These are phyloP conservation scores for Fusarium aywerte DNA, from an alignment of 2,329 filamentous ascomycete species.

Conservation along the genomic window DNA sequence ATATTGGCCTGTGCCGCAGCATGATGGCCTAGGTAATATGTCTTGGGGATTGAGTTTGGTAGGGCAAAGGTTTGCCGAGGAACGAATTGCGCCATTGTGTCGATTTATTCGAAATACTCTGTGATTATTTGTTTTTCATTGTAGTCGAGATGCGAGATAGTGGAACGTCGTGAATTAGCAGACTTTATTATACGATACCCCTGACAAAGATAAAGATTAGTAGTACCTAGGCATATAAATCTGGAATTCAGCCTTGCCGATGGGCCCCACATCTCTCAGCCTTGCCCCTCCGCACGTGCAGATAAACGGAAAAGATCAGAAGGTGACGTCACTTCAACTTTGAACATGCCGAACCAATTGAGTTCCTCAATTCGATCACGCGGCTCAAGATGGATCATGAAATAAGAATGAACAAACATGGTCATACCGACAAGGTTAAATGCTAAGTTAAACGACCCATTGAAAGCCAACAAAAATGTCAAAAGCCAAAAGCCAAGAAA, in stretches of 20 bases:
- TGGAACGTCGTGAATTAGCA: not conserved
- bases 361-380: conserved; percentile 29
- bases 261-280: not conserved
- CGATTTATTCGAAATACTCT: not conserved
- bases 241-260: conserved; percentile 34
- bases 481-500: conserved; percentile 17
- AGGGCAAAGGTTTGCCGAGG: conserved; percentile 79
- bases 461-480: conserved; percentile 17
- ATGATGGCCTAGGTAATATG: conserved; percentile 97
- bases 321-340: conserved; percentile 34
- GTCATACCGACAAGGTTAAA: too few relatives aligned
- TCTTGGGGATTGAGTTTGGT: conserved; percentile 79
- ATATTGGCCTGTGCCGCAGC: conserved; percentile 75
- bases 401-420: not conserved
- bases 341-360: conserved; percentile 38
- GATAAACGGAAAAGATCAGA: conserved; percentile 20
- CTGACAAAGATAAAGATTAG: conserved; percentile 25
- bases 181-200: not conserved
- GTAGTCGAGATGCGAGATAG: not conserved
- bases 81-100: conserved; percentile 64
- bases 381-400: conserved; percentile 8
- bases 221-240: too few relatives aligned
- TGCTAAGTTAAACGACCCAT: too few relatives aligned
- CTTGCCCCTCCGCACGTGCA: conserved; percentile 33
- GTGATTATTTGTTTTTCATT: not conserved